Evolutionary conservation across 768 basidiomycete genomes (phyloP).

Genomic region (Heimioporus sp.): DNA sequence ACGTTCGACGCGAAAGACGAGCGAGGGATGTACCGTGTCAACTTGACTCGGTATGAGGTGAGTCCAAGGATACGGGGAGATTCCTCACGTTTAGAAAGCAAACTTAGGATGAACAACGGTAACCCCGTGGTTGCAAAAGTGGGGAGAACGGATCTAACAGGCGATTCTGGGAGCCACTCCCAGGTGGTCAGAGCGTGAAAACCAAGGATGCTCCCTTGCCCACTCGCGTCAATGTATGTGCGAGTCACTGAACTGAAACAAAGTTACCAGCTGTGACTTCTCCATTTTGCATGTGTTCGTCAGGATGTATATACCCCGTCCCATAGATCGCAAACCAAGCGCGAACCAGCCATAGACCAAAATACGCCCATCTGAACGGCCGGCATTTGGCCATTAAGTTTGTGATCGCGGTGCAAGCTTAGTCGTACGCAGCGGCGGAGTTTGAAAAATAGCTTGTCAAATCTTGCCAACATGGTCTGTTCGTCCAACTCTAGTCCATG

Average conservation of each 20-base stretch:
- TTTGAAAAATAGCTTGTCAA: constrained; percentile 24
- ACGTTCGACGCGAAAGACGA: constrained; percentile 32
- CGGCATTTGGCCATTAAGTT: constrained; percentile 9
- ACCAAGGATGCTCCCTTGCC: constrained; percentile 29
- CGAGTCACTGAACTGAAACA: not conserved
- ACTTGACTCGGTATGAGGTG: constrained; percentile 14
- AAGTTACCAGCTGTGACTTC: constrained; percentile 36
- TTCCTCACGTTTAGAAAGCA: constrained; percentile 23
- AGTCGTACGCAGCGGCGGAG: constrained; percentile 17
- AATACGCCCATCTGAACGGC: constrained; percentile 19
- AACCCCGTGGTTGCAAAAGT: constrained; percentile 32
- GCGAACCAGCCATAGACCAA: constrained; percentile 27
- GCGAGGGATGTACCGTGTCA: constrained; percentile 5
- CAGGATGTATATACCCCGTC: constrained; percentile 40
- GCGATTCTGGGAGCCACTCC: constrained; percentile 37
- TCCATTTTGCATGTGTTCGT: constrained; percentile 42
- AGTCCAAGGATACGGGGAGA: not conserved
- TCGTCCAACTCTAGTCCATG: constrained; percentile 2
- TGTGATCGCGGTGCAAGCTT: not conserved
- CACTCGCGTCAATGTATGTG: constrained; percentile 6
- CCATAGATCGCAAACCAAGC: constrained; percentile 32
- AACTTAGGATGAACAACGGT: constrained; percentile 23
- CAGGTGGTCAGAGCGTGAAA: constrained; percentile 31
- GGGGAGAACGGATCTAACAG: constrained; percentile 36
- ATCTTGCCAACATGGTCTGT: constrained; percentile 25